Evolutionary conservation across 1,284 basidiomycete genomes (phyloP), one percentile per base, ranked within the genome.

Genomic region (Cystobasidiaceae sp.): DNA sequence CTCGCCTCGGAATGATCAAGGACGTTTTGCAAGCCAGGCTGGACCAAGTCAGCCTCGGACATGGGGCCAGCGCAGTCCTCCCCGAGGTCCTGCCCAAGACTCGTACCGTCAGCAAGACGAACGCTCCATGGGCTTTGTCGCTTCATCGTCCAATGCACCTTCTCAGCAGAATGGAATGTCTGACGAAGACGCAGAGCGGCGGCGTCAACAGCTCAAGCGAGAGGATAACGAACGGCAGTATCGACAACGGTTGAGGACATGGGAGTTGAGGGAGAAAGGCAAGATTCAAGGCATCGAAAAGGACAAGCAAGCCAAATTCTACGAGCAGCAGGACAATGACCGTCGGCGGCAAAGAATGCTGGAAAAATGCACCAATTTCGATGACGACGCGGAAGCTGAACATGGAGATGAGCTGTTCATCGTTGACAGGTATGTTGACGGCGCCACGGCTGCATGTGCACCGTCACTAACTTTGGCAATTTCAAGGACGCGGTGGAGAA

Each of bases 401-500:
- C 55, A 61, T 21, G 71, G 69, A n/a, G 64, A 65, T 27, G 71
- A 71, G 48, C 58, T 69, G 37, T 72, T 72, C 55, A 60, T 70
- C 27, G 62, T 63, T 19, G 70, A 72, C 43, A 50, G 71, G 66
- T 67, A 32, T 11, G 66, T 57, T 52, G 13, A 11, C n/a, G n/a
- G n/a, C n/a, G n/a, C n/a, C n/a, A n/a, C n/a, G n/a, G n/a, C n/a
- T n/a, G n/a, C n/a, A n/a, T n/a, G n/a, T n/a, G n/a, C n/a, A n/a
- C n/a, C n/a, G n/a, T n/a, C n/a, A n/a, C n/a, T n/a, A n/a, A n/a
- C n/a, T n/a, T n/a, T n/a, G n/a, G n/a, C n/a, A n/a, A n/a, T n/a
- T n/a, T n/a, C n/a, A n/a, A 71, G 71, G 34, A 49, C 57, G 3
- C 72, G 73, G 21, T 75, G 74, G 74, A 67, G 74, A 4, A 68